Conservation (phyloP, 2,329 filamentous ascomycete genomes). For the Fonsecaea erecta region DNA sequence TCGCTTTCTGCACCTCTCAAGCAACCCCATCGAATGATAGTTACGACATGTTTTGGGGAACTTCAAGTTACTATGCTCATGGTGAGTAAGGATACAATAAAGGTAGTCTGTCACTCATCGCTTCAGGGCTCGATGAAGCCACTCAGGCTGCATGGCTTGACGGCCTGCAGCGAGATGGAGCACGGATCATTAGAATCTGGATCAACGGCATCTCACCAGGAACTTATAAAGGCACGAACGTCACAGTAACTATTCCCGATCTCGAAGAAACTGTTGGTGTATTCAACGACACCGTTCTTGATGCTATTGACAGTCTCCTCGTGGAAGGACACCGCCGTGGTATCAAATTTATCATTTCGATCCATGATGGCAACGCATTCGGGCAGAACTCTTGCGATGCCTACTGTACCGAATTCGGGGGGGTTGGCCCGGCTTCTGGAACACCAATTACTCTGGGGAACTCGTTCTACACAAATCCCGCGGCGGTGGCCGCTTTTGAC, state of each 20-base stretch:
- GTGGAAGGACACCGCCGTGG: slow-evolving; percentile 4
- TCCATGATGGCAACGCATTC: slow-evolving; percentile 12
- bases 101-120: not conserved
- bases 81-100: not conserved
- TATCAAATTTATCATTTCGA: slow-evolving; percentile 14
- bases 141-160: slow-evolving; percentile 11
- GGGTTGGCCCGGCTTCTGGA: slow-evolving; percentile 9
- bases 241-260: slow-evolving; percentile 13
- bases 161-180: slow-evolving; percentile 12
- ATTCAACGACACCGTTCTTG: slow-evolving; percentile 14
- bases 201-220: slow-evolving; percentile 10
- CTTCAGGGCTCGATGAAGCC: slow-evolving; percentile 6
- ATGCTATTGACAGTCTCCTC: slow-evolving; percentile 10
- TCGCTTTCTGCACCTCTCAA: not conserved
- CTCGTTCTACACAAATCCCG: slow-evolving; percentile 13
- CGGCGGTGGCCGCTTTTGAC: slow-evolving; percentile 11
- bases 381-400: slow-evolving; percentile 13
- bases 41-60: slow-evolving; percentile 20
- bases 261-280: slow-evolving; percentile 12
- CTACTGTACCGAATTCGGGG: slow-evolving; percentile 9
- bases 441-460: slow-evolving; percentile 11
- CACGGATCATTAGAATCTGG: slow-evolving; percentile 8
- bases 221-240: slow-evolving; percentile 14
- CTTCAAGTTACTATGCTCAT: slow-evolving; percentile 15
- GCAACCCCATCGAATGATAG: not conserved